Conservation (phyloP, 306 rosid genomes). For the Cyamopsis tetragonoloba region DNA sequence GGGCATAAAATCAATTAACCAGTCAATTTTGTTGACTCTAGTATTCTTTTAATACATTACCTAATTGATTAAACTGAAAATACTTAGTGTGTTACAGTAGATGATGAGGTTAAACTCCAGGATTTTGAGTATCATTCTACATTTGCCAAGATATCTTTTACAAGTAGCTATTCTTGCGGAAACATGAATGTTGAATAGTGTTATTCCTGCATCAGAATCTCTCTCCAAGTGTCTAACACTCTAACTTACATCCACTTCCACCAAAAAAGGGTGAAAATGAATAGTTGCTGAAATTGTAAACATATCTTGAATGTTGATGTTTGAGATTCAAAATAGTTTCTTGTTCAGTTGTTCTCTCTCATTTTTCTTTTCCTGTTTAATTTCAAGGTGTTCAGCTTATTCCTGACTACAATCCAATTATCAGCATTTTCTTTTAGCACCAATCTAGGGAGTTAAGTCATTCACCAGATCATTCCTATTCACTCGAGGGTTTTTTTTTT, state of each 20-base stretch:
- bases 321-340: conserved; percentile 10
- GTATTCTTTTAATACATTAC: not conserved
- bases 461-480: not conserved
- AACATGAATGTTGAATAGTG: not conserved
- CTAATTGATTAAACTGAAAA: not conserved
- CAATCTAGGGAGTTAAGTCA: conserved; percentile 3
- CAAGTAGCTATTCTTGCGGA: conserved; percentile 6
- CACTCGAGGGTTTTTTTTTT: too few species aligned
- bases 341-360: not conserved
- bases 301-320: not conserved
- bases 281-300: conserved; percentile 2
- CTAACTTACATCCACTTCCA: not conserved
- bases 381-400: conserved; percentile 2
- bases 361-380: not conserved
- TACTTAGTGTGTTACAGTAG: conserved; percentile 2
- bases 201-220: not conserved
- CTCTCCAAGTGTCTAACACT: not conserved
- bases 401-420: not conserved
- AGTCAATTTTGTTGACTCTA: not conserved
- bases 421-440: not conserved
- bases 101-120: conserved; percentile 22
- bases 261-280: not conserved
- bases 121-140: conserved; percentile 1
- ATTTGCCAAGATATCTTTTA: not conserved
- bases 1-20: not conserved